Conservation (phyloP, 148 eudicot species). For the Vaccinium vitisidaea region DNA sequence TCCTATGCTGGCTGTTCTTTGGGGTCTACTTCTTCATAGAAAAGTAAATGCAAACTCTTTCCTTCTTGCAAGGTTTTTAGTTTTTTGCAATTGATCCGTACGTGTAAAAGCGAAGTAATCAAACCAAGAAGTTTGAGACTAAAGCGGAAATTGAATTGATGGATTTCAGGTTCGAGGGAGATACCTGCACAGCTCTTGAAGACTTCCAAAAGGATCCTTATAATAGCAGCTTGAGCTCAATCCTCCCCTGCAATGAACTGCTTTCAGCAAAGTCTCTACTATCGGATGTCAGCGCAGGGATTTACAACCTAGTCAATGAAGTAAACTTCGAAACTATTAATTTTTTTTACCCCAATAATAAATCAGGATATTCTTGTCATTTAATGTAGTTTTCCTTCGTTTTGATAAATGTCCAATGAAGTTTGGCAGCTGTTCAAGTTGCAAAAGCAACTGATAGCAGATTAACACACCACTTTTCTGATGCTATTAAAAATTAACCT, state of each 20-base stretch:
- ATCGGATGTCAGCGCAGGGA: constrained; percentile 45
- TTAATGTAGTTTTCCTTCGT: not conserved
- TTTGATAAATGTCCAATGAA: not conserved
- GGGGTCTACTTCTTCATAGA: constrained; percentile 62
- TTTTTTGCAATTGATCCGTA: not conserved
- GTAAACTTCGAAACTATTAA: constrained; percentile 8
- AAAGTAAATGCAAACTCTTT: constrained; percentile 35
- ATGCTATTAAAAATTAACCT: not conserved
- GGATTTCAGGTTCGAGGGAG: constrained; percentile 51
- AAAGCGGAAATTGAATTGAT: not conserved
- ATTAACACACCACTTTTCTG: not conserved
- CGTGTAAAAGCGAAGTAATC: not conserved
- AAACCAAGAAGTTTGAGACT: not conserved
- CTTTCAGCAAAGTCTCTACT: constrained; percentile 54
- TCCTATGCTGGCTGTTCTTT: constrained; percentile 61
- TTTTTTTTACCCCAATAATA: not conserved
- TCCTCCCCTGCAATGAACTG: constrained; percentile 68
- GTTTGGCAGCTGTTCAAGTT: not conserved
- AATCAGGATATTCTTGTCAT: not conserved
- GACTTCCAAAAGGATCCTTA: constrained; percentile 60
- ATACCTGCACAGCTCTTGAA: constrained; percentile 68
- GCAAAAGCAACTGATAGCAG: not conserved
- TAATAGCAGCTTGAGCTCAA: constrained; percentile 70
- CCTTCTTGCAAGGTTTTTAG: constrained; percentile 1
- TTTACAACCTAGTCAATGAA: constrained; percentile 51